Evolutionary conservation across 192 early-diverging fungal genomes (phyloP), one percentile per base, ranked within the genome.

Genomic region (Coemansia sp.): DNA sequence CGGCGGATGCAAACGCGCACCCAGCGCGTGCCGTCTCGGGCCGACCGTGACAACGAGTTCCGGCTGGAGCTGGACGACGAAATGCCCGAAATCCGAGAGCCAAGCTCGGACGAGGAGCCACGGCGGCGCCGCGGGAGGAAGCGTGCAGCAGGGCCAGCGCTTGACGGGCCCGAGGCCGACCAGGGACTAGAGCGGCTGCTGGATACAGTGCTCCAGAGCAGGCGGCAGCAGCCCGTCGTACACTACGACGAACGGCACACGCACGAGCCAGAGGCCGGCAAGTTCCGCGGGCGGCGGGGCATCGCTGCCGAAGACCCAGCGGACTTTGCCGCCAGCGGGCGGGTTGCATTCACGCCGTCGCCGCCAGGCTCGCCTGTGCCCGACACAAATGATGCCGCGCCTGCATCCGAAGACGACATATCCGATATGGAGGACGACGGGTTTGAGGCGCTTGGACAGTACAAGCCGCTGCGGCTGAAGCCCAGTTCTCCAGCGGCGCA

Each of bases 211-310:
- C 28, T 9, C 28, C 28, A 29, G 9, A 9, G 28, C 28, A 4
- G 28, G 28, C 27, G 27, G 27, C 4, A 9, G 27, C 27, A 9
- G 27, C 27, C 5, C 27, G 5, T 28, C n/a, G n/a, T n/a, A n/a
- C n/a, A 9, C 27, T 28, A 28, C 27, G 27, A 28, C 4, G 8
- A 9, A 4, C 27, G 27, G 27, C 27, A 22, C 2, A 7, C 33
- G 23, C 27, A 28, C 27, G 5, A 7, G 27, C 5, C 27, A 28
- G 27, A 4, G 5, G 0, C 44, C 7, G 32, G 19, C 48, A 39
- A 26, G 16, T 56, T 68, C 44, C 65, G 57, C 14, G 65, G 65
- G 5, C 57, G 65, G 18, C 65, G 65, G 9, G 65, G 65, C 28
- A 68, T 68, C n/a, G 38, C 65, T 0, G 58, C 65, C 1, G 65